Base-by-base conservation (phyloP, 2,329 filamentous ascomycete genomes). In the Diaporthe aspalathi region DNA sequence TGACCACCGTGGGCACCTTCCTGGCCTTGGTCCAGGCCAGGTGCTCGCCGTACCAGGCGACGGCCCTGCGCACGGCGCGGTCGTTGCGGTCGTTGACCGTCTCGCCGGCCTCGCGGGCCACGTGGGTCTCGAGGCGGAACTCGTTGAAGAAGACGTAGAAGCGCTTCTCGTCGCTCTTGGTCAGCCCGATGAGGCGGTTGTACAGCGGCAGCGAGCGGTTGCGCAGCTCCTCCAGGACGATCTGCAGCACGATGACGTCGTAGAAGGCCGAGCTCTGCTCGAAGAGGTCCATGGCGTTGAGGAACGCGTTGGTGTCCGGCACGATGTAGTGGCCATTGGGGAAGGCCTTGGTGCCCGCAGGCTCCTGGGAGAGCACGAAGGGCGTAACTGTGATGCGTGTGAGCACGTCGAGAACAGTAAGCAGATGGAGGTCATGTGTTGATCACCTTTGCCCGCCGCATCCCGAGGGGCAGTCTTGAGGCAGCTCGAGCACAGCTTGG, bases 121-220 rank as follows among this genome's bases (percentile, higher is more conserved):
- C 89, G 78, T 97, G 93, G 0, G 96, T 99, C 81, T 99, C 97
- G 49, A 95, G 86, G 66, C 95, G 90, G 79, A 99, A 99, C 77
- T 99, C 96, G 81, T 99, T 99, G 89, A 98, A 98, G 81, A 99
- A 99, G 67, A 99, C 94, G 79, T 98, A 98, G 80, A 97, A 98
- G 68, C 95, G 91, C 86, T 99, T 99, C 75, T 97, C 94, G 77
- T 97, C 94, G 78, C 95, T 97, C 82, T 95, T 97, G 49, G 95
- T 97, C 74, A 99, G 86, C 27, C 93, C 91, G 75, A 98, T 90
- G 63, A 99, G 86, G 49, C 96, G 93, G 81, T 98, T 98, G 84
- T 98, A 99, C 47, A 99, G 89, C 52, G 96, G 96, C 73, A 98
- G 83, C 16, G 95, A 98, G 76, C 95, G 90, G 80, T 98, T 97